phyloP scores from a whole-genome alignment of 768 basidiomycete genomes.

The Kwoniella mangroviensis region DNA sequence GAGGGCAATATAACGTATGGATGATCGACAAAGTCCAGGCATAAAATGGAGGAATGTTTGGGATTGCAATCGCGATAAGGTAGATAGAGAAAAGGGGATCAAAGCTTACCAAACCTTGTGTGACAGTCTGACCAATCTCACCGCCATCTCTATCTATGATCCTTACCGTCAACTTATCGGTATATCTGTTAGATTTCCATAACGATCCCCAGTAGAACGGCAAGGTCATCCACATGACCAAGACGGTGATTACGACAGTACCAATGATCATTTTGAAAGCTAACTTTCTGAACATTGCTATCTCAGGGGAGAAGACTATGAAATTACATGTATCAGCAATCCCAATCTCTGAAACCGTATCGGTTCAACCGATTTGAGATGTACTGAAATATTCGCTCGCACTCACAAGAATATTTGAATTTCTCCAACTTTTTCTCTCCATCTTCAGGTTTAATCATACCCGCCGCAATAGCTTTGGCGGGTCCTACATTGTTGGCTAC shows the following conservation, averaged over 20 bases:
- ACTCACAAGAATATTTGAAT: slow-evolving; percentile 26
- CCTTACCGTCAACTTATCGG: slow-evolving; percentile 59
- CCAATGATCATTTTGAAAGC: slow-evolving; percentile 55
- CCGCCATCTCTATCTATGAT: slow-evolving; percentile 60
- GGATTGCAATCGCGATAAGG: too few relatives aligned
- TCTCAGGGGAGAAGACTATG: slow-evolving; percentile 44
- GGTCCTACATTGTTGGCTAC: slow-evolving; percentile 12
- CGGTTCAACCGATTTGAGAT: too few relatives aligned
- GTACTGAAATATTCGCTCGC: too few relatives aligned
- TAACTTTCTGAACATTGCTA: slow-evolving; percentile 39
- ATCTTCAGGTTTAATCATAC: slow-evolving; percentile 10
- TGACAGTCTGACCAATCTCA: slow-evolving; percentile 56
- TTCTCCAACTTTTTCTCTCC: slow-evolving; percentile 17
- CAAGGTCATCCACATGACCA: slow-evolving; percentile 60
- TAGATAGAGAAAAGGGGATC: slow-evolving; percentile 10
- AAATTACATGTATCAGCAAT: background rate
- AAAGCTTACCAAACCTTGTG: slow-evolving; percentile 47
- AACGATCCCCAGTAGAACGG: slow-evolving; percentile 59
- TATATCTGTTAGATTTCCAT: slow-evolving; percentile 52
- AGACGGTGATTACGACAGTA: slow-evolving; percentile 53
- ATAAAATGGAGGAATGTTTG: background rate
- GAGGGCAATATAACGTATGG: background rate
- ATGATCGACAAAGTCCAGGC: background rate
- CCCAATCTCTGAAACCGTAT: too few relatives aligned
- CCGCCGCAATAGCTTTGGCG: slow-evolving; percentile 2